phyloP scores from a whole-genome alignment of 83 land plant genomes.

The Picea abies region DNA sequence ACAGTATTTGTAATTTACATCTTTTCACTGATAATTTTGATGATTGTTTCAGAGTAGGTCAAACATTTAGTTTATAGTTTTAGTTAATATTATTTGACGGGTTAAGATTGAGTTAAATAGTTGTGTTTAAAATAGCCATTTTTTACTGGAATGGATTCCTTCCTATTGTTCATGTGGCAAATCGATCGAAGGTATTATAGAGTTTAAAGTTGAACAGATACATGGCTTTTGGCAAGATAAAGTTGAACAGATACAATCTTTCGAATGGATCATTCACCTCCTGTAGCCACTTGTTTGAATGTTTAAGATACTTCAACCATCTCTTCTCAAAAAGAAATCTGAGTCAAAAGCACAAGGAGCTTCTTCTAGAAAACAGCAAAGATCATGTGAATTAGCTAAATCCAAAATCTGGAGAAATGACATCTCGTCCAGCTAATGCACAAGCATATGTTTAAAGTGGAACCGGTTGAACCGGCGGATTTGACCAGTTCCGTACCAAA shows the following conservation, averaged over 20 bases:
- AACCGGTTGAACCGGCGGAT: no score
- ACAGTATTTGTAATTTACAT: no score
- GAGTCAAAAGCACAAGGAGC: not conserved
- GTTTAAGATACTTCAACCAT: not conserved
- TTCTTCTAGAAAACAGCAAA: not conserved
- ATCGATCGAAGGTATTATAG: not conserved
- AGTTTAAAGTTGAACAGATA: not conserved
- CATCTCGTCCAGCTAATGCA: not conserved
- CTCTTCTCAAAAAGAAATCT: not conserved
- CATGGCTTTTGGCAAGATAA: not conserved
- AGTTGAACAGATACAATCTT: not conserved
- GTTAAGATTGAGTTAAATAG: no score
- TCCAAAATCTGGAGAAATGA: not conserved
- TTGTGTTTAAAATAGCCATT: no score
- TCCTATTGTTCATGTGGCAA: not conserved
- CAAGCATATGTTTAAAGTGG: not conserved
- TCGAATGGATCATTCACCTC: not conserved
- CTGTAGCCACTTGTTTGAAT: not conserved
- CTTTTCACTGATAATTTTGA: no score
- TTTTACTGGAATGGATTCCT: no score
- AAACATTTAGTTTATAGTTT: no score
- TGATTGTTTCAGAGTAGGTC: no score
- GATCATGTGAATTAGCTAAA: not conserved
- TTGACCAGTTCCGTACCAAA: no score
- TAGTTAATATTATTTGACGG: no score